These are phyloP conservation scores for Aspergillus cavernicola DNA, from an alignment of 495 filamentous ascomycete species.

Conservation along the genomic window DNA sequence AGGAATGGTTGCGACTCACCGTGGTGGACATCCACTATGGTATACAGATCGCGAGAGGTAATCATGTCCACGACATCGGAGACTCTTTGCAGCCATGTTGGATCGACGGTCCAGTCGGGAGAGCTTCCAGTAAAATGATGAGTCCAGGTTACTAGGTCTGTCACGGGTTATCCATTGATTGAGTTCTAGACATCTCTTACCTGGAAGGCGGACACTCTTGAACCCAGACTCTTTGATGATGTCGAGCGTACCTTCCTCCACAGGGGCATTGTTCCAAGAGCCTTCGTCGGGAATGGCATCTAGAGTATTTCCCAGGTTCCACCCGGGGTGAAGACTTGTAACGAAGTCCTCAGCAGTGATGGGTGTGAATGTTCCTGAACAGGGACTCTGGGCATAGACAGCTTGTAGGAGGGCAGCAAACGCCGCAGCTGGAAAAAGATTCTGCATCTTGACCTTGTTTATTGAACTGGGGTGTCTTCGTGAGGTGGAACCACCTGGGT, in stretches of 20 bases:
- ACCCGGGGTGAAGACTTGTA: conserved; percentile 35
- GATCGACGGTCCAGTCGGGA: conserved; percentile 51
- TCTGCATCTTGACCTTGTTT: conserved; percentile 2
- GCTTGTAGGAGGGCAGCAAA: conserved; percentile 11
- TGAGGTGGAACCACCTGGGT: not conserved
- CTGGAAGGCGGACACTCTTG: conserved; percentile 57
- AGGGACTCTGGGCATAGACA: conserved; percentile 21
- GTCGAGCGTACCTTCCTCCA: conserved; percentile 47
- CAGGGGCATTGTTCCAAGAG: conserved; percentile 54
- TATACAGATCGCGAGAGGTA: conserved; percentile 47
- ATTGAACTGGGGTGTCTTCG: not conserved
- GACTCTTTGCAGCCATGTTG: conserved; percentile 56
- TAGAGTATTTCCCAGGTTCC: conserved; percentile 52
- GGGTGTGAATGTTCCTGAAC: conserved; percentile 33
- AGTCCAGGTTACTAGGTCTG: conserved; percentile 58
- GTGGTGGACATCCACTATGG: conserved; percentile 58
- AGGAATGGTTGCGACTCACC: conserved; percentile 21
- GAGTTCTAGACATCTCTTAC: no score
- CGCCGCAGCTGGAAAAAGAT: conserved; percentile 4
- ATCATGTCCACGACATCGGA: conserved; percentile 56
- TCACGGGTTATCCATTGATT: no score
- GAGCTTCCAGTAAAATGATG: conserved; percentile 51
- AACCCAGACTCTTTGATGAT: conserved; percentile 52
- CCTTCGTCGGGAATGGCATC: conserved; percentile 57
- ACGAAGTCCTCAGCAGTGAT: conserved; percentile 37